These are phyloP conservation scores for Actinidia chinensis DNA, from an alignment of 179 eudicot species.

Conservation along the genomic window DNA sequence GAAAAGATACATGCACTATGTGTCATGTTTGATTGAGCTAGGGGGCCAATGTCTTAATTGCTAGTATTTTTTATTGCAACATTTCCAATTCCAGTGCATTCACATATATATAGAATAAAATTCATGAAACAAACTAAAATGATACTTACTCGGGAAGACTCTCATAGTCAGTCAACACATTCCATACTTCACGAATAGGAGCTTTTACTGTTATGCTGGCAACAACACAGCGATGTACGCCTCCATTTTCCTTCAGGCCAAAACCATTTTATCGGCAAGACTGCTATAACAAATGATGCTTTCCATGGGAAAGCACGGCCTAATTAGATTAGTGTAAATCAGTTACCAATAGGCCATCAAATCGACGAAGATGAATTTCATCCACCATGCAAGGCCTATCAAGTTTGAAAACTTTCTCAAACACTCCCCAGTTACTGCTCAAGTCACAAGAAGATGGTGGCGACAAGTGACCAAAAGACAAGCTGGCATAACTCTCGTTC, in stretches of 20 bases:
- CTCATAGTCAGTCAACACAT: constrained; percentile 84
- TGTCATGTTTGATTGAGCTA: not conserved
- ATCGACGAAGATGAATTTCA: constrained; percentile 97
- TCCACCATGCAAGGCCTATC: constrained; percentile 82
- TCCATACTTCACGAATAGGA: constrained; percentile 93
- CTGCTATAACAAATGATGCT: constrained; percentile 18
- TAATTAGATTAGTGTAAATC: constrained; percentile 24
- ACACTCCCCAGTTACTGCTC: constrained; percentile 78
- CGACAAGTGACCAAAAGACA: constrained; percentile 44
- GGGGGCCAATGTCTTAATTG: not conserved
- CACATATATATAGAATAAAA: not conserved
- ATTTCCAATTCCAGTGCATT: not conserved
- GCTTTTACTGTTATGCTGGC: constrained; percentile 98
- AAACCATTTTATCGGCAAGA: constrained; percentile 33
- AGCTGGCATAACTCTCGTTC: constrained; percentile 39
- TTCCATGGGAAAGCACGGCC: constrained; percentile 10
- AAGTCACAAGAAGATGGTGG: constrained; percentile 55
- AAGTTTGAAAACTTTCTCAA: constrained; percentile 70
- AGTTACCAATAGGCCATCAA: constrained; percentile 92
- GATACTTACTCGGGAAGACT: constrained; percentile 90
- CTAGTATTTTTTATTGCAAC: not conserved
- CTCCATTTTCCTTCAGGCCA: constrained; percentile 88
- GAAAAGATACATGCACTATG: constrained; percentile 4
- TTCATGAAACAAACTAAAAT: constrained; percentile 5
- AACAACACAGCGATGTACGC: constrained; percentile 89